Conservation (phyloP, 129 eudicot species). For the Ambrosia trifida region DNA sequence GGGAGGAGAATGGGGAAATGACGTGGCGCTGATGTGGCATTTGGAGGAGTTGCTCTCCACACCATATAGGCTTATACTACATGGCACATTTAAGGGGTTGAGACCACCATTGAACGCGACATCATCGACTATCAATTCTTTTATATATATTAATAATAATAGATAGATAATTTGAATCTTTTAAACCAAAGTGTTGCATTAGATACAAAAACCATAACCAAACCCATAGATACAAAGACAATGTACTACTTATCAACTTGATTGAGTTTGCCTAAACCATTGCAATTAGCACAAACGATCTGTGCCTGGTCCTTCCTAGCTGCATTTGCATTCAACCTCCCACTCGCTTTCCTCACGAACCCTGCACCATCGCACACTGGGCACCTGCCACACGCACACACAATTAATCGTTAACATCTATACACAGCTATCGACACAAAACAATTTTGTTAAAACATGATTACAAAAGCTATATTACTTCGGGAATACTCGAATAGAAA, state of each 20-base stretch:
- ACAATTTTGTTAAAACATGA: neutral
- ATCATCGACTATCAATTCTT: too few species aligned
- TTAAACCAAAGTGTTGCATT: slow-evolving; percentile 25
- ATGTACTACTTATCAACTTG: slow-evolving; percentile 71
- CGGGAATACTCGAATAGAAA: too few species aligned
- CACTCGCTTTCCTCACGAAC: slow-evolving; percentile 75
- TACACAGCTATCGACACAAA: neutral
- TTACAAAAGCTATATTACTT: neutral
- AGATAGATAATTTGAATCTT: neutral
- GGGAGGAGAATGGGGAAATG: too few species aligned
- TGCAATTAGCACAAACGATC: slow-evolving; percentile 85
- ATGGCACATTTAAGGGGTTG: too few species aligned
- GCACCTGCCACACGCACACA: slow-evolving; percentile 51
- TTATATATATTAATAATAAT: too few species aligned
- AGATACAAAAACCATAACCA: slow-evolving; percentile 11
- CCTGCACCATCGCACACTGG: slow-evolving; percentile 98
- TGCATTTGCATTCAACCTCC: slow-evolving; percentile 74
- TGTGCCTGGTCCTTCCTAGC: slow-evolving; percentile 82
- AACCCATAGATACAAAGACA: slow-evolving; percentile 17
- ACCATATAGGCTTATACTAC: too few species aligned
- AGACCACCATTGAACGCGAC: too few species aligned
- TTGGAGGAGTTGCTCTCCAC: too few species aligned
- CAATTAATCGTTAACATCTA: neutral
- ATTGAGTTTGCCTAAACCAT: slow-evolving; percentile 96
- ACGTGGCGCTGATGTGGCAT: too few species aligned